These are phyloP conservation scores for Daldinia sp. DNA, from an alignment of 2,329 filamentous ascomycete genomes.

Conservation along the genomic window DNA sequence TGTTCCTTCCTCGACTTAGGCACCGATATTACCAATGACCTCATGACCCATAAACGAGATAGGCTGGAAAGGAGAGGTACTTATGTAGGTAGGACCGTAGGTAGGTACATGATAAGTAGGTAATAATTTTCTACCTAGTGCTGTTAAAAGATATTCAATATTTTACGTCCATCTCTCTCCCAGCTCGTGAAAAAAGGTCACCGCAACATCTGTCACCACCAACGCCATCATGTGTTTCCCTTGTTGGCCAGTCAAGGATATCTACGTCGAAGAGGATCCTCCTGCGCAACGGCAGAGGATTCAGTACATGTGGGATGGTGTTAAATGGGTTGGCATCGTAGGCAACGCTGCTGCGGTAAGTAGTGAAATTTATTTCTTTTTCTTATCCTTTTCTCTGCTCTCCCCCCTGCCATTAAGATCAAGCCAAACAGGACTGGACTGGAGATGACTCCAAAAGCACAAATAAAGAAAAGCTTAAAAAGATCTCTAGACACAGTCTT, in stretches of 20 bases:
- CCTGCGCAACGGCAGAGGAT: slow-evolving; percentile 23
- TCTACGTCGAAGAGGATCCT: slow-evolving; percentile 56
- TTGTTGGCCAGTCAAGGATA: slow-evolving; percentile 59
- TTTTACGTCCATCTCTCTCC: neutral
- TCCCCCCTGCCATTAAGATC: neutral
- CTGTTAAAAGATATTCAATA: no score
- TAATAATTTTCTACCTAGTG: no score
- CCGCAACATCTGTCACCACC: neutral
- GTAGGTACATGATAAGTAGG: no score
- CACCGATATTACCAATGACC: neutral
- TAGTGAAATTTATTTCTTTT: slow-evolving; percentile 15
- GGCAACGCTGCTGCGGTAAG: slow-evolving; percentile 41
- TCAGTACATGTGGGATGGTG: slow-evolving; percentile 46
- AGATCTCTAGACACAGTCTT: neutral
- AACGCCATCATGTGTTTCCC: slow-evolving; percentile 59
- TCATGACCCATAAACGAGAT: no score
- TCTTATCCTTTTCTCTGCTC: neutral
- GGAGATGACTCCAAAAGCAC: neutral
- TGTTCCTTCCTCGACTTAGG: slow-evolving; percentile 2
- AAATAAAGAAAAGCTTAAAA: neutral
- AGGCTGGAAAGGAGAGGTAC: no score
- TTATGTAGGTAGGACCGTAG: neutral
- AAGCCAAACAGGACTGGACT: no score
- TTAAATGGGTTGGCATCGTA: slow-evolving; percentile 39
- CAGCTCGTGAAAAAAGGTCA: neutral